Percentiles rank a stretch among this genome's conserved stretches.
Evolutionary conservation across 768 basidiomycete species (phyloP).

Genomic region (Amanita rubescens): DNA sequence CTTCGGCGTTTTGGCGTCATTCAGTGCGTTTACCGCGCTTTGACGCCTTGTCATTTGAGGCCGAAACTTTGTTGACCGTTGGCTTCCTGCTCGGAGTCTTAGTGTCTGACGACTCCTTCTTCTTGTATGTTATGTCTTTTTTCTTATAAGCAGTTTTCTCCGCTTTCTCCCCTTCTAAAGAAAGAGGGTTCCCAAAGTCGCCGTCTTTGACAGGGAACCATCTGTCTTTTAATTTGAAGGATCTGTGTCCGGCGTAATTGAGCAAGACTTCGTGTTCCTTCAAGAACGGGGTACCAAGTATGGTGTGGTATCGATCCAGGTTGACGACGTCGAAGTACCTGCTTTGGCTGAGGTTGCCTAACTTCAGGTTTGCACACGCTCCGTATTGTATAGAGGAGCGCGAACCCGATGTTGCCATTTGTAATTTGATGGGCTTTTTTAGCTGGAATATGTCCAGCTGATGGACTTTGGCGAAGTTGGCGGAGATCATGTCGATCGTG

Average conservation of each 20-base stretch:
- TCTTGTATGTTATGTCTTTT: neutral
- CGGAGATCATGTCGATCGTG: neutral
- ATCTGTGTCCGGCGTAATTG: neutral
- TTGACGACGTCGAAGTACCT: neutral
- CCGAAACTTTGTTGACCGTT: too few species aligned
- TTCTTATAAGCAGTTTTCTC: too few species aligned
- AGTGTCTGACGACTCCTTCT: too few species aligned
- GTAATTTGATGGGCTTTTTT: neutral
- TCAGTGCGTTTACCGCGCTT: neutral
- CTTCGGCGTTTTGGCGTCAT: neutral
- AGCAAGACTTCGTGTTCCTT: neutral
- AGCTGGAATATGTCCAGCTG: neutral
- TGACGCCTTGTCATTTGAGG: neutral
- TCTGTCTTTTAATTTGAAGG: neutral
- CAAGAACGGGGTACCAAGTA: neutral
- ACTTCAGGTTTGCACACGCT: neutral
- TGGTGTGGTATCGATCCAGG: neutral
- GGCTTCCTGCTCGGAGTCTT: too few species aligned
- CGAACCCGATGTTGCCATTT: neutral
- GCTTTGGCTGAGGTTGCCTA: neutral
- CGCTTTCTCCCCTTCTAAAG: neutral
- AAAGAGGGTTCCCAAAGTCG: neutral
- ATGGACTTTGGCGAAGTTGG: neutral
- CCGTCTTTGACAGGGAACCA: neutral
- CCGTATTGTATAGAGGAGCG: neutral